Base-by-base conservation (phyloP, 441 rosid genomes). In the Erodium moschatum region DNA sequence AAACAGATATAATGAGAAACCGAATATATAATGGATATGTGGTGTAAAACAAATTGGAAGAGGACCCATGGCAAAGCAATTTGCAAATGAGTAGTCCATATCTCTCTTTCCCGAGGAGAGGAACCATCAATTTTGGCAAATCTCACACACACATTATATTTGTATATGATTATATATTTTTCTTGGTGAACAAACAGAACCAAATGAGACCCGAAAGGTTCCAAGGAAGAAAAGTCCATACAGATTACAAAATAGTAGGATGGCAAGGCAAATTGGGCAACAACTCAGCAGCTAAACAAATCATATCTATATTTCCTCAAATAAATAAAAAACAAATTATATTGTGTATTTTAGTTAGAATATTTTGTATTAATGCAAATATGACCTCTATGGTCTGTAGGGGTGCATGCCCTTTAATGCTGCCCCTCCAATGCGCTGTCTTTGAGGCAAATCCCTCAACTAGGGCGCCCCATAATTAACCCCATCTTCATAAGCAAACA, bases 381-480 rank as follows among this genome's bases (percentile, higher is more conserved):
- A 3, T 0, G 52, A 56, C 12, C 24, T 56, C 9, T 40, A 40
- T 7, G 12, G 11, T 56, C 24, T 56, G 11, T 18, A 19, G 63
- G 63, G 63, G 21, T 56, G 63, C 27, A 56, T 20, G 63, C 63
- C 63, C 63, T 56, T 56, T 18, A 13, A 19, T 56, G 62, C 62
- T 19, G 11, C 62, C 52, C 52, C 52, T 46, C 52, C 52, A 2
- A 13, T 46, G 52, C n/a, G 16, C 16, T 46, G 52, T 46, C 52
- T 13, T 42, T 11, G 48, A 11, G 48, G 48, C 11, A 42, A 42
- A 42, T 42, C 9, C 48, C 48, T 42, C 48, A 42, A 42, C 2
- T 46, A 46, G 52, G 52, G 13, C 15, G 0, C 52, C 13, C 52
- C 16, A 46, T 40, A 40, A 40, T 40, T 40, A 40, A 40, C 44